These are phyloP conservation scores for Petrea volubilis DNA, from an alignment of 257 asterid species.

Conservation along the genomic window DNA sequence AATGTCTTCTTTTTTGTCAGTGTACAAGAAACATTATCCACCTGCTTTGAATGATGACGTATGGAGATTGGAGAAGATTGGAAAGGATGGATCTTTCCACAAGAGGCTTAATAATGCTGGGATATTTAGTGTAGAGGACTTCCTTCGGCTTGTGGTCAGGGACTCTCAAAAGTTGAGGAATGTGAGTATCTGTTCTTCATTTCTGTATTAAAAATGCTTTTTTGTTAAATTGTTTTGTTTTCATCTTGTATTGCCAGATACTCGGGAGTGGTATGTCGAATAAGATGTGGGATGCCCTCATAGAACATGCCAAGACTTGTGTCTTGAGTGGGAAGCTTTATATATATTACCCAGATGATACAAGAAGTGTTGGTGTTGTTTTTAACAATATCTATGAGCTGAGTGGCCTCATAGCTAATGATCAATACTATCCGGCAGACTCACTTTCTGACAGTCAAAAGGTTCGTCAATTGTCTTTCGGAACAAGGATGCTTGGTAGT, in stretches of 20 bases:
- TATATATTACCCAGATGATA: conserved; percentile 78
- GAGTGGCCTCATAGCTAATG: conserved; percentile 82
- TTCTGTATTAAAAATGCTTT: conserved; percentile 11
- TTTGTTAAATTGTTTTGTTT: not conserved
- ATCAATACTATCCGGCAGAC: conserved; percentile 81
- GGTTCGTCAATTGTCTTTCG: conserved; percentile 44
- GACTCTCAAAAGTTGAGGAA: conserved; percentile 87
- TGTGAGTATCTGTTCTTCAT: conserved; percentile 44
- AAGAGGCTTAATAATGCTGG: conserved; percentile 83
- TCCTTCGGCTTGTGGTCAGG: conserved; percentile 87
- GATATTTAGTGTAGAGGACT: conserved; percentile 82
- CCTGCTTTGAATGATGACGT: conserved; percentile 91
- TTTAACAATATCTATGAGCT: conserved; percentile 91
- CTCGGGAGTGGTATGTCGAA: conserved; percentile 99
- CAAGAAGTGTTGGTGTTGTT: conserved; percentile 78
- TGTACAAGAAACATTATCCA: conserved; percentile 97
- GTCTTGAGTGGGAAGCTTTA: conserved; percentile 92
- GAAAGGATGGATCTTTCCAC: conserved; percentile 98
- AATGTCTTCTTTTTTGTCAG: conserved; percentile 41
- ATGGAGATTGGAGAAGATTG: conserved; percentile 99
- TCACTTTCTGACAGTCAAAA: conserved; percentile 94
- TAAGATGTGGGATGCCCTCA: conserved; percentile 98
- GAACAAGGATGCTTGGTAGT: conserved; percentile 1
- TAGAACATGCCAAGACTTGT: conserved; percentile 94
- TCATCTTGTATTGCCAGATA: conserved; percentile 47